Evolutionary conservation across 352 stramenopile genomes (phyloP).

Genomic region (Globisporangium carolinianum): DNA sequence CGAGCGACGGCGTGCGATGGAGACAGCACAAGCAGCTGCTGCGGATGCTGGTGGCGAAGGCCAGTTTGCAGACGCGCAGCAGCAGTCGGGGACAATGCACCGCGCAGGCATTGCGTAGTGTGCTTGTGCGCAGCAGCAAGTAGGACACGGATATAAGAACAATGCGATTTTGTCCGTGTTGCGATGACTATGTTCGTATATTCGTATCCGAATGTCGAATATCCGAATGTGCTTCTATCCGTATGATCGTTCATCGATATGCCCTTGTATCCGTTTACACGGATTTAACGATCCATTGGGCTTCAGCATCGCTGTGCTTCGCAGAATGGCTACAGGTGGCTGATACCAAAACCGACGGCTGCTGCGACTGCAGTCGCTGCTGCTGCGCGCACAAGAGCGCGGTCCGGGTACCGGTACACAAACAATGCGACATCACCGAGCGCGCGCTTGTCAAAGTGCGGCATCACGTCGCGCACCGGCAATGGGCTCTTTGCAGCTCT

Average conservation of each 20-base stretch:
- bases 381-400: slow-evolving; percentile 35
- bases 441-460: slow-evolving; percentile 47
- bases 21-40: not conserved
- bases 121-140: not conserved
- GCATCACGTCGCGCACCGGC: slow-evolving; percentile 41
- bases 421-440: slow-evolving; percentile 49
- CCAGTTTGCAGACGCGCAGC: too few species aligned
- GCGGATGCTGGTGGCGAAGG: too few species aligned
- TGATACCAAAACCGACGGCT: slow-evolving; percentile 30
- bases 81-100: not conserved
- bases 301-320: too few species aligned
- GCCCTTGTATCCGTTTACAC: too few species aligned
- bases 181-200: too few species aligned
- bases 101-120: slow-evolving; percentile 7
- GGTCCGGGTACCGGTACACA: slow-evolving; percentile 40
- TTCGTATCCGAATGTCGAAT: too few species aligned
- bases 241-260: too few species aligned
- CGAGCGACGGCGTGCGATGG: slow-evolving; percentile 18
- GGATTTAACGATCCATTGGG: too few species aligned
- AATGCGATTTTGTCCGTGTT: too few species aligned
- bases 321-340: too few species aligned
- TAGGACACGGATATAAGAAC: not conserved
- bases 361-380: slow-evolving; percentile 35
- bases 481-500: slow-evolving; percentile 26
- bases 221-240: too few species aligned